Evolutionary conservation across 345 rosid genomes (phyloP).

Genomic region (Arabidopsis thaliana): TAIR10.1 NC_003070.9:6900001-6900500

Average conservation of each 20-base stretch:
- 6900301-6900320: not conserved
- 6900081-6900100: conserved; percentile 16
- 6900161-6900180: conserved; percentile 8
- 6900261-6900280: not conserved
- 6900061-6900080: conserved; percentile 5
- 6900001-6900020: conserved; percentile 12
- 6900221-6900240: not conserved
- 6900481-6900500: conserved; percentile 41
- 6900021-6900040: conserved; percentile 41
- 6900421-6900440: conserved; percentile 1
- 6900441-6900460: conserved; percentile 19
- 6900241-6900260: not conserved
- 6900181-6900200: conserved; percentile 25
- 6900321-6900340: not conserved
- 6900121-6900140: conserved; percentile 35
- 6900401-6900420: not conserved
- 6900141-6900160: conserved; percentile 24
- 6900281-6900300: not conserved
- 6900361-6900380: conserved; percentile 15
- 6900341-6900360: conserved; percentile 8
- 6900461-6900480: conserved; percentile 43
- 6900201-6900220: conserved; percentile 23
- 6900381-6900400: not conserved
- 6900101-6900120: not conserved
- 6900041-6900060: conserved; percentile 33